These are phyloP conservation scores for Rosa lucieae DNA, from an alignment of 306 rosid species.

Conservation along the genomic window DNA sequence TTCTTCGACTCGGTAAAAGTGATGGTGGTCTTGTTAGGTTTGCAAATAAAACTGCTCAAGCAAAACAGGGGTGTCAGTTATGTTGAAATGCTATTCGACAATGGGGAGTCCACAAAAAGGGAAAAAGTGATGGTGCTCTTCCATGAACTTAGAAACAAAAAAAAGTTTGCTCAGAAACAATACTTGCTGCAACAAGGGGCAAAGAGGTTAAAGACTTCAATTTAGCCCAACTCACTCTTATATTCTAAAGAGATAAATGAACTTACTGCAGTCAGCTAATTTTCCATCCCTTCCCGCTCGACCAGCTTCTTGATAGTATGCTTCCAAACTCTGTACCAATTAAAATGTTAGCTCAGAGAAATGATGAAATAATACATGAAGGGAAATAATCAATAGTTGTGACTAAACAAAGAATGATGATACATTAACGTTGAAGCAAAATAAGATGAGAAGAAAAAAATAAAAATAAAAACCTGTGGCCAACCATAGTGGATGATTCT, in stretches of 20 bases:
- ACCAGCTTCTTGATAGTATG: conserved; percentile 97
- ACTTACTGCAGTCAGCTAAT: conserved; percentile 83
- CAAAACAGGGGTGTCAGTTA: conserved; percentile 5
- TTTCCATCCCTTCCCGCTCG: conserved; percentile 98
- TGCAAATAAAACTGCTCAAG: conserved; percentile 68
- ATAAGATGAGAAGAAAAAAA: not conserved
- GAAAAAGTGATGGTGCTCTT: not conserved
- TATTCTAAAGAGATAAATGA: conserved; percentile 6
- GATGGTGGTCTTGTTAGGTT: conserved; percentile 73
- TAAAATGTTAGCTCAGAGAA: conserved; percentile 9
- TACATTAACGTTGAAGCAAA: conserved; percentile 16
- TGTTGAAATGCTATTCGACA: not conserved
- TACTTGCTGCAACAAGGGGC: not conserved
- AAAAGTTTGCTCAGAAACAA: not conserved
- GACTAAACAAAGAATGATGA: conserved; percentile 2
- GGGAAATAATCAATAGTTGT: not conserved
- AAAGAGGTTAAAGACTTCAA: not conserved
- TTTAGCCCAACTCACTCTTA: not conserved
- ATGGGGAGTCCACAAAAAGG: conserved; percentile 2
- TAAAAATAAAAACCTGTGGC: conserved; percentile 72
- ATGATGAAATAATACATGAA: not conserved
- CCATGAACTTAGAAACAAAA: not conserved
- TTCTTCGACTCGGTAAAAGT: conserved; percentile 83
- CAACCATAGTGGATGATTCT: conserved; percentile 96
- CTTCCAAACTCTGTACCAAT: conserved; percentile 81